Evolutionary conservation across 345 rosid genomes (phyloP).

Genomic region (Dipteronia sinensis): DNA sequence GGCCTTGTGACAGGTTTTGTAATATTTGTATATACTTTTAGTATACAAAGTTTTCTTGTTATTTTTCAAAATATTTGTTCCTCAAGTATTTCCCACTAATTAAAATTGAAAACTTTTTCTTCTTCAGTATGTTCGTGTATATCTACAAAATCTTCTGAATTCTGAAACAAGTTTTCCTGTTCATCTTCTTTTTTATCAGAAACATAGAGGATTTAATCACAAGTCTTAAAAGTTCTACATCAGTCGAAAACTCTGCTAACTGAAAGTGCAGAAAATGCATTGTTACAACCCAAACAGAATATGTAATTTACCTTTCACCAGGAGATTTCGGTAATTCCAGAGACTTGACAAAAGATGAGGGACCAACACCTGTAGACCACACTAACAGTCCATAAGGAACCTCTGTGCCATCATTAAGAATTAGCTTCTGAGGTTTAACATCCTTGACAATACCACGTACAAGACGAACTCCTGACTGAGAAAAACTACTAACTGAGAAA

Average conservation of each 20-base stretch:
- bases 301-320: slow-evolving; percentile 72
- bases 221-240: neutral
- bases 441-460: slow-evolving; percentile 90
- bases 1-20: too few species aligned
- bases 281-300: neutral
- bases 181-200: neutral
- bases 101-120: neutral
- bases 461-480: slow-evolving; percentile 88
- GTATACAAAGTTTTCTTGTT: too few species aligned
- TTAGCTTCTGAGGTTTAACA: slow-evolving; percentile 69
- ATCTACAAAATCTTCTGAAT: neutral
- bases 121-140: neutral
- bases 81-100: neutral
- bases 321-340: slow-evolving; percentile 83
- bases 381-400: slow-evolving; percentile 89
- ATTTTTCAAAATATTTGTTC: too few species aligned
- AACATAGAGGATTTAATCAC: neutral
- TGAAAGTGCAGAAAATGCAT: neutral
- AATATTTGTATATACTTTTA: too few species aligned
- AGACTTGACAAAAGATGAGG: slow-evolving; percentile 69
- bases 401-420: slow-evolving; percentile 81
- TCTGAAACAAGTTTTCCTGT: neutral
- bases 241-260: neutral
- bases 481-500: slow-evolving; percentile 24
- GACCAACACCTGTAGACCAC: slow-evolving; percentile 98